A percentile compares a stretch with the other conserved stretches of the same genome.
phyloP scores from a whole-genome alignment of 2,329 filamentous ascomycete genomes.

The Talaromyces sp. region DNA sequence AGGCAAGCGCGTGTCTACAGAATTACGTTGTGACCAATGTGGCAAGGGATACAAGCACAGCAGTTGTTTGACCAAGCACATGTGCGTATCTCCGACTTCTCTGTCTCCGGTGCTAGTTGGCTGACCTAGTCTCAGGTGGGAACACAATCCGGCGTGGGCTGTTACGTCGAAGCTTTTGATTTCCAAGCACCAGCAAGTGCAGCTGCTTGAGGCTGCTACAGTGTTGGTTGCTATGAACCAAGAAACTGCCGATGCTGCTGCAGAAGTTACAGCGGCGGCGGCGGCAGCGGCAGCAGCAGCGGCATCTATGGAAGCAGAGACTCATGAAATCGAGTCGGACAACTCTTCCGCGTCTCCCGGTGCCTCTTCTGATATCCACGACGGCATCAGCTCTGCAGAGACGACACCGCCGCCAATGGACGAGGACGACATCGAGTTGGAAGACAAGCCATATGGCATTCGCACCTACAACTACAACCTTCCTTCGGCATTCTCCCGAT shows the following conservation, averaged over 20 bases:
- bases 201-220: slow-evolving; percentile 93
- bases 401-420: slow-evolving; percentile 84
- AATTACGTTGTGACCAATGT: slow-evolving; percentile 95
- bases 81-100: slow-evolving; percentile 68
- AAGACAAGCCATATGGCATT: slow-evolving; percentile 21
- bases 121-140: slow-evolving; percentile 68
- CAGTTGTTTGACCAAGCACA: slow-evolving; percentile 99
- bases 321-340: slow-evolving; percentile 70
- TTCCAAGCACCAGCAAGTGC: slow-evolving; percentile 98
- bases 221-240: slow-evolving; percentile 87
- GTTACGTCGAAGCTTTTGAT: slow-evolving; percentile 96
- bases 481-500: slow-evolving; percentile 62
- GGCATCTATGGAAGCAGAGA: slow-evolving; percentile 56
- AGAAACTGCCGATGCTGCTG: slow-evolving; percentile 60
- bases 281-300: slow-evolving; percentile 45
- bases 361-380: slow-evolving; percentile 72
- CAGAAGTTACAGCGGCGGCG: slow-evolving; percentile 27
- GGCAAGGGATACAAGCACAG: slow-evolving; percentile 99
- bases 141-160: slow-evolving; percentile 97
- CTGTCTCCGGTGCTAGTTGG: slow-evolving; percentile 40
- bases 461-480: slow-evolving; percentile 48
- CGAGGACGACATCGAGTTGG: slow-evolving; percentile 57
- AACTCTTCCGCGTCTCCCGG: slow-evolving; percentile 77
- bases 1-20: slow-evolving; percentile 71
- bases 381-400: slow-evolving; percentile 77